Evolutionary conservation across 306 rosid species (phyloP).

Genomic region (peach (Prunus persica)): Prunus_persica_NCBIv2 NC_034014.1:23240501-23241000

Average conservation of each 20-base stretch:
- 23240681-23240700: background rate
- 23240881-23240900: constrained; percentile 1
- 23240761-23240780: background rate
- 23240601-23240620: background rate
- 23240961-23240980: background rate
- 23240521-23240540: background rate
- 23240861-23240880: constrained; percentile 11
- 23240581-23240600: background rate
- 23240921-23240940: constrained; percentile 6
- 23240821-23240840: constrained; percentile 2
- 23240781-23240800: background rate
- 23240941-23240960: constrained; percentile 3
- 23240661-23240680: background rate
- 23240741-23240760: background rate
- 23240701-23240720: background rate
- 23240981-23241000: constrained; percentile 3
- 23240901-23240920: background rate
- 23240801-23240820: background rate
- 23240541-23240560: background rate
- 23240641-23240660: too few species aligned
- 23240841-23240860: background rate
- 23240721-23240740: background rate
- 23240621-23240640: background rate
- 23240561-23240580: background rate
- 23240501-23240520: background rate